phyloP scores from a whole-genome alignment of 2,329 filamentous ascomycete species.

The Ophiosphaerella korrae region DNA sequence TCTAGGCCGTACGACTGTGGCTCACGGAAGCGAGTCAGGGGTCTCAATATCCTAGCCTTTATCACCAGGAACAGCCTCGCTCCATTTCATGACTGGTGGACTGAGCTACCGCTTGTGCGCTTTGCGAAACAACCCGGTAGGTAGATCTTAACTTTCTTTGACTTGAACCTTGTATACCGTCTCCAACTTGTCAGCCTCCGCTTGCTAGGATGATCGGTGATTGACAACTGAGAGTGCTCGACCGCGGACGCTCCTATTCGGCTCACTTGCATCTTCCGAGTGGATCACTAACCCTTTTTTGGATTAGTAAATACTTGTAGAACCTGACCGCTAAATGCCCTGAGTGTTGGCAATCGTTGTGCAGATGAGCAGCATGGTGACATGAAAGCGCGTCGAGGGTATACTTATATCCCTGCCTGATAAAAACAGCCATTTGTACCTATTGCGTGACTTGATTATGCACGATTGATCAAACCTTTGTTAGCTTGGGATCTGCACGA shows the following conservation, averaged over 20 bases:
- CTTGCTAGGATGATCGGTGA: neutral
- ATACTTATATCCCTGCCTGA: slow-evolving; percentile 6
- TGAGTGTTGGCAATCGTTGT: too few relatives aligned
- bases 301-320: slow-evolving; percentile 8
- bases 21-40: slow-evolving; percentile 37
- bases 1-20: slow-evolving; percentile 25
- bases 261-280: neutral
- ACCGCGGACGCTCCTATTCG: neutral
- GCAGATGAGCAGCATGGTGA: neutral
- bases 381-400: neutral
- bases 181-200: neutral
- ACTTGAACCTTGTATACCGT: neutral
- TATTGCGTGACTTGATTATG: slow-evolving; percentile 19
- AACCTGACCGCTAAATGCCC: slow-evolving; percentile 2
- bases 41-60: slow-evolving; percentile 7
- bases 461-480: slow-evolving; percentile 19
- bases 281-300: slow-evolving; percentile 3
- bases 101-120: slow-evolving; percentile 21
- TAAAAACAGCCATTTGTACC: slow-evolving; percentile 13
- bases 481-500: slow-evolving; percentile 20
- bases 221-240: neutral
- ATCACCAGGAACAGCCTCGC: slow-evolving; percentile 24
- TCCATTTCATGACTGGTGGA: slow-evolving; percentile 30
- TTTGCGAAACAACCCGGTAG: slow-evolving; percentile 22
- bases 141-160: slow-evolving; percentile 7